Conservation (phyloP, 2,329 filamentous ascomycete species). For the Reticulascus tulasneorum region DNA sequence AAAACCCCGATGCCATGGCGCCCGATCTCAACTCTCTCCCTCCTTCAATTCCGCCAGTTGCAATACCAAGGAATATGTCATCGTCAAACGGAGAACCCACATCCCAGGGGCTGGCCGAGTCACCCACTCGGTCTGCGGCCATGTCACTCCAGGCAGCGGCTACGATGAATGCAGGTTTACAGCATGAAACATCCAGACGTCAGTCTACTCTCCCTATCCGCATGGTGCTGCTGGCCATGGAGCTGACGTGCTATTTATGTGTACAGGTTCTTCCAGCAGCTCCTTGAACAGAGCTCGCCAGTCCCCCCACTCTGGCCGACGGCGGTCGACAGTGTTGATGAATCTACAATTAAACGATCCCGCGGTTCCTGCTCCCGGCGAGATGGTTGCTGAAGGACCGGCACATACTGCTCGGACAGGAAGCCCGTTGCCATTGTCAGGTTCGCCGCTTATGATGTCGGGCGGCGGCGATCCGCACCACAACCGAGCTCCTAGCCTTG, state of each 20-base stretch:
- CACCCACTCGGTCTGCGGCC: slow-evolving; percentile 58
- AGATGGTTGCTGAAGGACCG: slow-evolving; percentile 52
- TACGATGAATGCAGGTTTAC: slow-evolving; percentile 72
- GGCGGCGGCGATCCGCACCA: slow-evolving; percentile 52
- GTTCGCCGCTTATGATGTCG: slow-evolving; percentile 39
- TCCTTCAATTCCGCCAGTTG: slow-evolving; percentile 6
- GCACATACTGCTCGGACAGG: slow-evolving; percentile 21
- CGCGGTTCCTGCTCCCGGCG: slow-evolving; percentile 61
- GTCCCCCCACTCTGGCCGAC: slow-evolving; percentile 49
- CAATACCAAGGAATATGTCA: slow-evolving; percentile 11
- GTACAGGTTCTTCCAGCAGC: slow-evolving; percentile 46
- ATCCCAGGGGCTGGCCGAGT: slow-evolving; percentile 27
- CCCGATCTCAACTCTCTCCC: slow-evolving; percentile 13
- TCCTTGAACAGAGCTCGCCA: slow-evolving; percentile 43
- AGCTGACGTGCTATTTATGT: slow-evolving; percentile 7
- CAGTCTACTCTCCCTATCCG: slow-evolving; percentile 21
- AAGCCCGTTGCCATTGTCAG: slow-evolving; percentile 44
- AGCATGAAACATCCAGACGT: slow-evolving; percentile 60
- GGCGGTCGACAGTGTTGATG: slow-evolving; percentile 67
- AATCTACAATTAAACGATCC: slow-evolving; percentile 73
- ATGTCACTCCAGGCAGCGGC: slow-evolving; percentile 72
- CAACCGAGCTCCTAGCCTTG: slow-evolving; percentile 65
- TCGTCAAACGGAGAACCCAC: slow-evolving; percentile 13
- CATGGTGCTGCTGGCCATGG: neutral
- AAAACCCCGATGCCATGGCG: slow-evolving; percentile 9